phyloP scores from a whole-genome alignment of 2,329 filamentous ascomycete genomes.

The Hymenoscyphus fraxineus region DNA sequence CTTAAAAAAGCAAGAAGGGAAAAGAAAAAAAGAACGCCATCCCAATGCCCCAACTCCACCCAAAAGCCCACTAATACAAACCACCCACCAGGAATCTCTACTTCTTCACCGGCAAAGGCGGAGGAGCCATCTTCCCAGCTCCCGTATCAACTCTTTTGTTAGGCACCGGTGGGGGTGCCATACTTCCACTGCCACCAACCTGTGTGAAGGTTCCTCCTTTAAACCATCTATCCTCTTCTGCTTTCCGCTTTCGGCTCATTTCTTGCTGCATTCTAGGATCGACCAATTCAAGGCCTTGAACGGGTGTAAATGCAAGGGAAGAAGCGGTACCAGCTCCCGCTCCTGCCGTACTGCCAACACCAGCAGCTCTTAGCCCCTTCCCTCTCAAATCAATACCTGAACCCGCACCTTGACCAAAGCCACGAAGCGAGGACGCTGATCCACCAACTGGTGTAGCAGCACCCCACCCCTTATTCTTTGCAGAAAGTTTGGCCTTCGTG shows the following conservation, averaged over 20 bases:
- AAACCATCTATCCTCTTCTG: conserved; percentile 94
- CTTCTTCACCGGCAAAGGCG: conserved; percentile 29
- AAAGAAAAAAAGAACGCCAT: neutral
- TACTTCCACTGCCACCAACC: conserved; percentile 61
- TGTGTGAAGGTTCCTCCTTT: conserved; percentile 97
- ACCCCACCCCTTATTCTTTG: conserved; percentile 96
- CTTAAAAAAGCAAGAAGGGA: no score
- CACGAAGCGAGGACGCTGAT: conserved; percentile 75
- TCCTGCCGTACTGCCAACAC: conserved; percentile 66
- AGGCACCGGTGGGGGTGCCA: conserved; percentile 69
- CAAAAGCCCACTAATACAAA: neutral
- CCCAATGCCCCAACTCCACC: conserved; percentile 6
- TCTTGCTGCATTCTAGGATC: conserved; percentile 89
- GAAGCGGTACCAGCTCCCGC: conserved; percentile 71
- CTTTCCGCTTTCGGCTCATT: conserved; percentile 83
- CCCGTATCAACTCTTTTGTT: conserved; percentile 71
- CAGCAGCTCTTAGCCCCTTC: conserved; percentile 69
- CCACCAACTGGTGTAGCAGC: conserved; percentile 60
- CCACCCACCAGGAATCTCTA: conserved; percentile 8
- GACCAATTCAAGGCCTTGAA: conserved; percentile 90
- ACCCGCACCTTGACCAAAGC: conserved; percentile 64
- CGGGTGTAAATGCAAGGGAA: conserved; percentile 87
- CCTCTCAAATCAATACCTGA: conserved; percentile 67
- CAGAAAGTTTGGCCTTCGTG: conserved; percentile 86
- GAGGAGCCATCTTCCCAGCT: conserved; percentile 45